Percentiles rank a stretch among this genome's conserved stretches.
phyloP scores from a whole-genome alignment of 192 early-diverging fungal species.

The Coemansia reversa region DNA sequence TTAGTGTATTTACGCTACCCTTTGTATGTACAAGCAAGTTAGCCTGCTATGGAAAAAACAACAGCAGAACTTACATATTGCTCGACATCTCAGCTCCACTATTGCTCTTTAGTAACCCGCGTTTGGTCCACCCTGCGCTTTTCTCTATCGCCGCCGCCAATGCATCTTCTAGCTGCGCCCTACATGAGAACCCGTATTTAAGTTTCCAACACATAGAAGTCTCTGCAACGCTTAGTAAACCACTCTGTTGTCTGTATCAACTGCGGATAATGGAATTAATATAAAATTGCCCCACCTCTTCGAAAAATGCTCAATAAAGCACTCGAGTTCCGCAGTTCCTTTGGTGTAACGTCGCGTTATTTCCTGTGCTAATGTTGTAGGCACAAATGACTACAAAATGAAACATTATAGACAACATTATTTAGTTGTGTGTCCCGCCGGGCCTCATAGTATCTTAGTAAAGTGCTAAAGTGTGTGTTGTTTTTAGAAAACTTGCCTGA shows the following conservation, averaged over 20 bases:
- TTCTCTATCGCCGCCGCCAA: conserved; percentile 38
- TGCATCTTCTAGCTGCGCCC: conserved; percentile 39
- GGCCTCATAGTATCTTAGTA: too few species aligned
- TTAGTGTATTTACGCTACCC: background rate
- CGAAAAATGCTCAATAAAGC: conserved; percentile 40
- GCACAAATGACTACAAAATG: conserved; percentile 28
- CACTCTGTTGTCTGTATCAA: background rate
- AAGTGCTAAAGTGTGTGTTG: too few species aligned
- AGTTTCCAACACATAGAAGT: too few species aligned
- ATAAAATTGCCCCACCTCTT: conserved; percentile 24
- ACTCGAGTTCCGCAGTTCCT: conserved; percentile 25
- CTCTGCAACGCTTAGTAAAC: background rate
- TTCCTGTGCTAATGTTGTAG: conserved; percentile 34
- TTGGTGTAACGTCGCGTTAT: conserved; percentile 28
- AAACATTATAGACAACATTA: background rate
- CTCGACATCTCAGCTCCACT: background rate
- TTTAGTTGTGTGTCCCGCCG: background rate
- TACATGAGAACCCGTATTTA: conserved; percentile 2
- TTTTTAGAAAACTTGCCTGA: conserved; percentile 15
- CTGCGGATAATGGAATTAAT: background rate
- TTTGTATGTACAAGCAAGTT: background rate
- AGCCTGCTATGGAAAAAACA: background rate
- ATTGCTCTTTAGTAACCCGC: background rate
- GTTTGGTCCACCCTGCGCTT: background rate
- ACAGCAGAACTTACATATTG: background rate